Percentiles rank a stretch among this genome's conserved stretches.
Conservation (phyloP, 192 early-diverging fungal genomes). For the Piromyces finnis region DNA sequence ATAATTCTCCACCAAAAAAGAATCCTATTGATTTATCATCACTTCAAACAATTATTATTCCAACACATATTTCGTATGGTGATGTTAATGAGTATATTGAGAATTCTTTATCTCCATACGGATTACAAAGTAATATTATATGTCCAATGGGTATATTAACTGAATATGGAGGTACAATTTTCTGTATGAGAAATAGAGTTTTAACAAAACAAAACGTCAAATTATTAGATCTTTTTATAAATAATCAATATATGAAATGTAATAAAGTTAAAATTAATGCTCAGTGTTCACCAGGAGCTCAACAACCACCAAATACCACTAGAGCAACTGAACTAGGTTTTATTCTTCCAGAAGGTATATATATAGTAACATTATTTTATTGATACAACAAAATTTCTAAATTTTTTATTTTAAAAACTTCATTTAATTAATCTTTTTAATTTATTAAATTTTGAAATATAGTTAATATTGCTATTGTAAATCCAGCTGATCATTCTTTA, state of each 20-base stretch:
- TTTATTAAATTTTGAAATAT: slow-evolving; percentile 11
- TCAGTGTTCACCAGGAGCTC: neutral
- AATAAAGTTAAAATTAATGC: neutral
- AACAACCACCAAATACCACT: neutral
- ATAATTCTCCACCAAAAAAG: slow-evolving; percentile 33
- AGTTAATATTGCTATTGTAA: slow-evolving; percentile 52
- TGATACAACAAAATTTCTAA: too few species aligned
- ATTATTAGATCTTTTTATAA: neutral
- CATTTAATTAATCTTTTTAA: neutral
- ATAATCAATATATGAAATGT: neutral
- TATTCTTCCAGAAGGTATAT: slow-evolving; percentile 46
- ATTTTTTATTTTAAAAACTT: too few species aligned
- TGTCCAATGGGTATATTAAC: slow-evolving; percentile 47
- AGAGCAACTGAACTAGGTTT: slow-evolving; percentile 39
- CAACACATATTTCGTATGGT: slow-evolving; percentile 40
- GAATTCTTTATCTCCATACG: neutral
- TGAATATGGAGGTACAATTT: slow-evolving; percentile 57
- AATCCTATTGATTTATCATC: slow-evolving; percentile 28
- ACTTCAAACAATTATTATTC: slow-evolving; percentile 41
- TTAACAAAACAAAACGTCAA: slow-evolving; percentile 3
- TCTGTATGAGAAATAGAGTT: slow-evolving; percentile 50
- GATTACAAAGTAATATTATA: slow-evolving; percentile 23
- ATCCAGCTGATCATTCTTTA: slow-evolving; percentile 59
- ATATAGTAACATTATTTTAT: too few species aligned
- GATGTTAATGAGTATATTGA: slow-evolving; percentile 28